Conservation (phyloP, 2,329 filamentous ascomycete species). For the Endoconidiophora laricicola region DNA sequence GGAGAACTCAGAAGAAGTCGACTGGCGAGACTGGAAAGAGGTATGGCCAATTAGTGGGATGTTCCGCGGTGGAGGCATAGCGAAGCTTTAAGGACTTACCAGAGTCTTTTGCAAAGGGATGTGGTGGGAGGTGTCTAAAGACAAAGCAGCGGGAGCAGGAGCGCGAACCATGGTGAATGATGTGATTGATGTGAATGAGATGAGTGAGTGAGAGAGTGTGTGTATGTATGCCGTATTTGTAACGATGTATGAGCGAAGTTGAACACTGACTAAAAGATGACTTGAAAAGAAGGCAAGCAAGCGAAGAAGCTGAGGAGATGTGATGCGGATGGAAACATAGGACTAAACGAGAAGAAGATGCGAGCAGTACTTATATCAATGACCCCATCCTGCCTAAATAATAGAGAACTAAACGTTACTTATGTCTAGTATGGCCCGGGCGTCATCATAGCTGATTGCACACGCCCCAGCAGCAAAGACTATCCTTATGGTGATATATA, state of each 20-base stretch:
- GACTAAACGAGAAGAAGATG: neutral
- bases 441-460: too few species aligned
- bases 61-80: neutral
- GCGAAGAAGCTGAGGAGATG: neutral
- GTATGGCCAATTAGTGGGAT: constrained; percentile 2
- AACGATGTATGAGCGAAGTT: neutral
- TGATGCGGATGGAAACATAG: neutral
- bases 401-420: too few species aligned
- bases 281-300: neutral
- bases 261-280: neutral
- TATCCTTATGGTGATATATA: too few species aligned
- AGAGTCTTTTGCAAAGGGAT: constrained; percentile 3
- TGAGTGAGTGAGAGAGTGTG: neutral
- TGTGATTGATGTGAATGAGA: too few species aligned
- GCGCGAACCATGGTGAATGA: constrained; percentile 6
- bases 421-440: too few species aligned
- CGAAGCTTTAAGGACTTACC: neutral
- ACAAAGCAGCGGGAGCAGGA: constrained; percentile 3
- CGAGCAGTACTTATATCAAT: too few species aligned
- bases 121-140: neutral
- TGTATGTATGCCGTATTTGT: neutral
- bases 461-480: too few species aligned
- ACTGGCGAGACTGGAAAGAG: constrained; percentile 3
- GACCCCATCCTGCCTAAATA: too few species aligned
- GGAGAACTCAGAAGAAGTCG: constrained; percentile 3